Conservation (phyloP, 2,329 filamentous ascomycete species). For the Albifimbria verrucaria region DNA sequence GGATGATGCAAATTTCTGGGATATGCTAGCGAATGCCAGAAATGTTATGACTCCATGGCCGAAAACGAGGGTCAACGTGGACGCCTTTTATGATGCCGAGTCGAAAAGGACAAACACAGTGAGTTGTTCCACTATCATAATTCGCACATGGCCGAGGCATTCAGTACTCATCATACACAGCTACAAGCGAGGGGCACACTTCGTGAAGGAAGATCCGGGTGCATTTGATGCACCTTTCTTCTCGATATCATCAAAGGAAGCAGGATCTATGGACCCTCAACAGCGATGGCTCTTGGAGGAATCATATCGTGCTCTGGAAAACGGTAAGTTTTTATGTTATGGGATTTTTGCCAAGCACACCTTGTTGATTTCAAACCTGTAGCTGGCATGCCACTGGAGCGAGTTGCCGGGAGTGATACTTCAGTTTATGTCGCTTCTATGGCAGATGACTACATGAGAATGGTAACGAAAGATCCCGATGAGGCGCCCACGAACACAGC, state of each 20-base stretch:
- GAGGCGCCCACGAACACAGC: slow-evolving; percentile 23
- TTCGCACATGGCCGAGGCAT: neutral
- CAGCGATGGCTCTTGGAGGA: slow-evolving; percentile 5
- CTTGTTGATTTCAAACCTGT: neutral
- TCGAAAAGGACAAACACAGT: neutral
- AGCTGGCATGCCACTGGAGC: slow-evolving; percentile 11
- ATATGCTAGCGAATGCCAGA: neutral
- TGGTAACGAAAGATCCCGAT: slow-evolving; percentile 17
- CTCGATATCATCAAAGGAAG: slow-evolving; percentile 18
- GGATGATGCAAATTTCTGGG: neutral
- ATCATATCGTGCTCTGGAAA: slow-evolving; percentile 7
- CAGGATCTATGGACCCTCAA: slow-evolving; percentile 1
- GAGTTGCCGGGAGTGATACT: slow-evolving; percentile 21
- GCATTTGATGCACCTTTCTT: slow-evolving; percentile 22
- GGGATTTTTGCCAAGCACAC: neutral
- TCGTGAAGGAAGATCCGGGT: neutral
- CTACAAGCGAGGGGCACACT: neutral
- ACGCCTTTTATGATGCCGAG: neutral
- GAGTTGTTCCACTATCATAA: neutral
- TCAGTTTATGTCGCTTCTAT: slow-evolving; percentile 33
- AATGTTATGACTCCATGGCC: slow-evolving; percentile 1
- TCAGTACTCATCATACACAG: no score
- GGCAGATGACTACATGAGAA: slow-evolving; percentile 30
- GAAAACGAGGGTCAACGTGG: neutral
- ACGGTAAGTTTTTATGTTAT: neutral